A percentile compares a stretch with the other conserved stretches of the same genome.
These are phyloP conservation scores for Leishmania turanica DNA, from an alignment of 208 protist species.

Conservation along the genomic window DNA sequence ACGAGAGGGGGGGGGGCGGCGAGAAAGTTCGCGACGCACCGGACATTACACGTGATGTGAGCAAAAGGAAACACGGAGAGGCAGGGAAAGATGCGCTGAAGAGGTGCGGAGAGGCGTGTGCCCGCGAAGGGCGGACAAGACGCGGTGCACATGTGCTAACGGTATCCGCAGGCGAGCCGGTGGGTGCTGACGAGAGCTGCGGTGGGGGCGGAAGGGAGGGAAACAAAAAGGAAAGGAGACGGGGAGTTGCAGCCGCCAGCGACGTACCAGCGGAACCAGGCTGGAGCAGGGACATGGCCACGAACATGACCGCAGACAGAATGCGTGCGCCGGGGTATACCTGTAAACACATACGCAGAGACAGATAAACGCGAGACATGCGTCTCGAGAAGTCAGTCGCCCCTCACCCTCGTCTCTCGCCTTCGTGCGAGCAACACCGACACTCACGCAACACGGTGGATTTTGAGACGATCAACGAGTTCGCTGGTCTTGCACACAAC, in stretches of 20 bases:
- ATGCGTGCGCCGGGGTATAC: neutral
- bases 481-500: constrained; percentile 69
- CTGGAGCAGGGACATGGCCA: neutral
- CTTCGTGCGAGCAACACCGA: neutral
- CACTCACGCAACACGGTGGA: constrained; percentile 28
- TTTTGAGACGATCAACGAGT: constrained; percentile 53
- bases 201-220: no score
- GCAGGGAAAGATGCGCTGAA: neutral
- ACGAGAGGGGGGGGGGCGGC: neutral
- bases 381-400: neutral
- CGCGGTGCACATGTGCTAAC: neutral
- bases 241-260: neutral
- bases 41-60: neutral
- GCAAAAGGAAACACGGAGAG: neutral
- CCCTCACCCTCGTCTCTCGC: neutral
- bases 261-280: neutral
- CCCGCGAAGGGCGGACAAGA: neutral
- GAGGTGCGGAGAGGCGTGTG: neutral
- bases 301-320: neutral
- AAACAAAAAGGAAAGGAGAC: neutral
- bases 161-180: neutral
- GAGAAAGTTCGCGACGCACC: neutral
- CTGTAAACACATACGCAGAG: neutral
- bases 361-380: neutral
- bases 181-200: neutral